These are phyloP conservation scores for Nicotiana benthamiana DNA, from an alignment of 257 asterid genomes.

Conservation along the genomic window DNA sequence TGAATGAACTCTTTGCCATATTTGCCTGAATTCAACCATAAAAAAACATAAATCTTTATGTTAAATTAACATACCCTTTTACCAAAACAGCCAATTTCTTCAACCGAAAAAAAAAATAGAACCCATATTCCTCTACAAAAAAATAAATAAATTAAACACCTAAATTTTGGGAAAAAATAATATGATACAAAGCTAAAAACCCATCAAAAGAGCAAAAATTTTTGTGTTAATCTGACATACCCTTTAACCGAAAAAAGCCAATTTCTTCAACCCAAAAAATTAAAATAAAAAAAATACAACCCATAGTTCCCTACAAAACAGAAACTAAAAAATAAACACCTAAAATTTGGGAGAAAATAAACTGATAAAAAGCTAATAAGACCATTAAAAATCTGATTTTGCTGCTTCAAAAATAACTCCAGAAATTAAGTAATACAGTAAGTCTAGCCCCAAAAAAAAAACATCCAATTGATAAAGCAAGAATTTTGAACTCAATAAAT, in stretches of 20 bases:
- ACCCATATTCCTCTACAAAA: background rate
- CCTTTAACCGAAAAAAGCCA: no score
- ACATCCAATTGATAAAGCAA: background rate
- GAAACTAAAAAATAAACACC: background rate
- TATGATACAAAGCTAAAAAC: no score
- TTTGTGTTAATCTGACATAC: no score
- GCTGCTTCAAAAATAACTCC: background rate
- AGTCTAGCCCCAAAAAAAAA: background rate
- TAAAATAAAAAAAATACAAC: no score
- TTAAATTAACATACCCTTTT: background rate
- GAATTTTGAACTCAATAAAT: background rate
- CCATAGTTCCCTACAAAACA: background rate
- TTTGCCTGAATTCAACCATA: background rate
- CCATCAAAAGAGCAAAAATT: background rate
- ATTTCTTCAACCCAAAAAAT: no score
- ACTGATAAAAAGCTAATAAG: background rate
- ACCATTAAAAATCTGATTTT: background rate
- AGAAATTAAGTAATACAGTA: background rate
- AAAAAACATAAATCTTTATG: background rate
- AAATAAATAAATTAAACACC: background rate
- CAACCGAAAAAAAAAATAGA: background rate
- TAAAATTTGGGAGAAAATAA: background rate
- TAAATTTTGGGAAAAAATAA: background rate
- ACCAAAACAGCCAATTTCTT: background rate
- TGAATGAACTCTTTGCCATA: slow-evolving; percentile 31